Evolutionary conservation across 176 grass and related monocot species (phyloP), one percentile per base, ranked within the genome.

Genomic region (Oryza officinalis): DNA sequence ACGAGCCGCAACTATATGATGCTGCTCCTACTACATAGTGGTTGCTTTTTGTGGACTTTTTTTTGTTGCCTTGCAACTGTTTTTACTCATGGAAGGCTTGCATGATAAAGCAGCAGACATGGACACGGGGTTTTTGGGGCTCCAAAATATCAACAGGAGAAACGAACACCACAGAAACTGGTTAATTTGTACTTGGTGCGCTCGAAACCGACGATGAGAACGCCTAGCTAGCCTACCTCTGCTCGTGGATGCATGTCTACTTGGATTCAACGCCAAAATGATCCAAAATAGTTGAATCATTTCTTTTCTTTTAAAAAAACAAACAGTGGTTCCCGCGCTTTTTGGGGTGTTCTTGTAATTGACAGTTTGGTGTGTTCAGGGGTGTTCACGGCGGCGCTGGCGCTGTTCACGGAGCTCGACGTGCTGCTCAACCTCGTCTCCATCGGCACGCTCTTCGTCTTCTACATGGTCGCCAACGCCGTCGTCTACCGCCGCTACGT

Each of bases 391-490:
- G 93, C 96, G 40, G 91, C 77, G 20, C 77, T 99, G 27, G 96
- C 96, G 27, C 82, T 99, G 69, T 85, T 99, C 83, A 99, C 93
- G 32, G 93, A 99, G 40, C 88, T 99, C 45, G 83, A 96, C 63
- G 82, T 99, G 83, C 85, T 96, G 31, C 91, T 99, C 64, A 86
- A 96, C 60, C 93, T 99, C 33, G 76, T 99, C 47, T 89, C 87
- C 83, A 99, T 99, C 78, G 96, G 96, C 85, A 99, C 96, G 46
- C 93, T 99, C 87, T 96, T 96, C 78, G 96, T 99, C 74, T 99
- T 99, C 85, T 99, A 99, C 91, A 99, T 99, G 93, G 96, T 99
- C 13, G 88, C 91, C 80, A 99, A 96, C 72, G 96, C 96, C 49
- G 83, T 99, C 40, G 66, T 99, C 27, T 99, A 94, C 86, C 93